Base-by-base conservation (phyloP, 2,329 filamentous ascomycete species). In the Neofusicoccum cordaticola region DNA sequence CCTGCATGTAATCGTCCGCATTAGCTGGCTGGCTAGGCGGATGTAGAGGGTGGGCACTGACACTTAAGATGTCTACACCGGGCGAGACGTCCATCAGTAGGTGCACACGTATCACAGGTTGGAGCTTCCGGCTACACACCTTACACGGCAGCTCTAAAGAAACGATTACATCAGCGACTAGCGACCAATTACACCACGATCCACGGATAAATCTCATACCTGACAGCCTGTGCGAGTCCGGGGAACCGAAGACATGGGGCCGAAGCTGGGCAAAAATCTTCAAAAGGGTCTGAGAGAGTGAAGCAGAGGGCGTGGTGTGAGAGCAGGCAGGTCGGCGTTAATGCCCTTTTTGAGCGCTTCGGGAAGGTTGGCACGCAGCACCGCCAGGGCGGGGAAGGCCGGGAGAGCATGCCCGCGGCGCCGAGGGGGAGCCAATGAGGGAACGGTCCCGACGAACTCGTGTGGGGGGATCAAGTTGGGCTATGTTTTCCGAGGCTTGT, bases 31-130 rank as follows among this genome's bases (percentile, higher is more conserved):
- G 34, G 37, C 58, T 19, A 37, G 19, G 35, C 4, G 37, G 17
- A 37, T 22, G 12, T 12, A 34, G 34, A 27, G 34, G 15, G 41
- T 31, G 22, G 27, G 51, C 34, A 48, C 57, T 45, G 58, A 68
- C 71, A 73, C 63, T 72, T 73, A 34, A 74, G 62, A 65, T 73
- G 71, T 53, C 71, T 71, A 37, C 19, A 22, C 31, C 37, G n/a
- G 27, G 31, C 15, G 27, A 6, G 4, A 42, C 31, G 41, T 48
- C 31, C 56, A 57, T 53, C 41, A 56, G 19, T 31, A 50, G 31
- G 34, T 35, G 41, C 44, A 35, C 39, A 45, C 44, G 34, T 17
- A 34, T 13, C n/a, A 45, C 9, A 15, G 42, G 13, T 13, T n/a
- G 17, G 27, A 19, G 27, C 15, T 4, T 12, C 37, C n/a, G 17